A percentile compares a stretch with the other conserved stretches of the same genome.
Conservation (phyloP, 805 yeast genomes). For the Limtongozyma cylindracea region DNA sequence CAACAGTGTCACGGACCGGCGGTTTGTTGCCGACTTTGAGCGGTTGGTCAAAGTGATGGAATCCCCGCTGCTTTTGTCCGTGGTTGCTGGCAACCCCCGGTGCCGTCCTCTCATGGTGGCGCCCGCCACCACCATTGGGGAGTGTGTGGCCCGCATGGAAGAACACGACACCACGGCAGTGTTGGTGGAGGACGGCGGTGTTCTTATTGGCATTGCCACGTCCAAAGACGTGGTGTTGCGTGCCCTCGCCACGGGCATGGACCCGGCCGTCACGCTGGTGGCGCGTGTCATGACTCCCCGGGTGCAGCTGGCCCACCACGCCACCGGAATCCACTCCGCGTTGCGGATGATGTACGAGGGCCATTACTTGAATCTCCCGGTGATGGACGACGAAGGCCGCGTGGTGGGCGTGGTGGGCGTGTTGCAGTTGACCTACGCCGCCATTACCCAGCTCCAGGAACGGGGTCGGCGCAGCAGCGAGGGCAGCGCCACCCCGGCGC, state of each 20-base stretch:
- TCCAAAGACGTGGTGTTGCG: conserved; percentile 74
- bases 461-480: no score
- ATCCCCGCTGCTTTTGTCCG: conserved; percentile 52
- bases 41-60: conserved; percentile 42
- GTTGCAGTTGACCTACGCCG: conserved; percentile 59
- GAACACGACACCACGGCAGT: conserved; percentile 77
- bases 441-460: conserved; percentile 57
- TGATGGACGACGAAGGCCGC: conserved; percentile 28
- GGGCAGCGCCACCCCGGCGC: no score
- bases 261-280: conserved; percentile 56
- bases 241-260: conserved; percentile 72
- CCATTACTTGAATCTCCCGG: conserved; percentile 65
- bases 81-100: no score
- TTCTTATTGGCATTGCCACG: conserved; percentile 69
- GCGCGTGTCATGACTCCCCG: conserved; percentile 83
- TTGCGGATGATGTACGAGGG: conserved; percentile 83
- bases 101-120: conserved; percentile 38
- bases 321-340: conserved; percentile 54
- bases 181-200: conserved; percentile 47
- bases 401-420: conserved; percentile 77
- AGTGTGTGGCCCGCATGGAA: conserved; percentile 4
- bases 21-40: conserved; percentile 53
- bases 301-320: conserved; percentile 50
- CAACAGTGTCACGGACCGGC: no score
- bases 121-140: conserved; percentile 49